phyloP scores from a whole-genome alignment of 257 asterid genomes.

The Osmanthus fragrans region DNA sequence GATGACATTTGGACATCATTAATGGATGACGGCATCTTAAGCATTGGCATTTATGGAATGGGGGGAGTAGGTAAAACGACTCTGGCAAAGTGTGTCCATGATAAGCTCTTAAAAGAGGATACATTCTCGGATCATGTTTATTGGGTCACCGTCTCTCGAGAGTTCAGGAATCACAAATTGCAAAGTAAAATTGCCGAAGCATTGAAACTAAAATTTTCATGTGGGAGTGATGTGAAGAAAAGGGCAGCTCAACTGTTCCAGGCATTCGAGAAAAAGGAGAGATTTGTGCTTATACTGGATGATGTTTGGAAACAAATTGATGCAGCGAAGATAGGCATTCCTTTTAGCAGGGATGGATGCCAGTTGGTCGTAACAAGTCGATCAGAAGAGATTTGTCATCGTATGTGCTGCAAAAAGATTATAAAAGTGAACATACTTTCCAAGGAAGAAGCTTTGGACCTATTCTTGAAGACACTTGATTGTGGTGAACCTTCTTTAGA shows the following conservation, averaged over 20 bases:
- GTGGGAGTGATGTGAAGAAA: not conserved
- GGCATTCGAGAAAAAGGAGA: not conserved
- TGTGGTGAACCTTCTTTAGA: not conserved
- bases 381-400: slow-evolving; percentile 9
- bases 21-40: slow-evolving; percentile 8
- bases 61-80: slow-evolving; percentile 32
- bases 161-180: not conserved
- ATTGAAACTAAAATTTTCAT: not conserved
- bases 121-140: slow-evolving; percentile 10
- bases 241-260: slow-evolving; percentile 2
- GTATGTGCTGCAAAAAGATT: slow-evolving; percentile 17
- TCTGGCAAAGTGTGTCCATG: slow-evolving; percentile 8
- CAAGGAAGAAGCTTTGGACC: slow-evolving; percentile 18
- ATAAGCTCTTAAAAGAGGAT: slow-evolving; percentile 5
- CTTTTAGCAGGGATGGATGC: not conserved
- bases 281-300: slow-evolving; percentile 21
- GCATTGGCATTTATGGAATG: slow-evolving; percentile 28
- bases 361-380: slow-evolving; percentile 29
- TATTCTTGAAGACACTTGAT: slow-evolving; percentile 10
- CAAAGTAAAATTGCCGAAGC: slow-evolving; percentile 23
- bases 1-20: slow-evolving; percentile 18
- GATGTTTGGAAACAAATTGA: slow-evolving; percentile 18
- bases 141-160: slow-evolving; percentile 23
- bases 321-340: slow-evolving; percentile 14
- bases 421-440: slow-evolving; percentile 16